Base-by-base conservation (phyloP, 129 eudicot species). In the Rutidosis leptorrhynchoides region DNA sequence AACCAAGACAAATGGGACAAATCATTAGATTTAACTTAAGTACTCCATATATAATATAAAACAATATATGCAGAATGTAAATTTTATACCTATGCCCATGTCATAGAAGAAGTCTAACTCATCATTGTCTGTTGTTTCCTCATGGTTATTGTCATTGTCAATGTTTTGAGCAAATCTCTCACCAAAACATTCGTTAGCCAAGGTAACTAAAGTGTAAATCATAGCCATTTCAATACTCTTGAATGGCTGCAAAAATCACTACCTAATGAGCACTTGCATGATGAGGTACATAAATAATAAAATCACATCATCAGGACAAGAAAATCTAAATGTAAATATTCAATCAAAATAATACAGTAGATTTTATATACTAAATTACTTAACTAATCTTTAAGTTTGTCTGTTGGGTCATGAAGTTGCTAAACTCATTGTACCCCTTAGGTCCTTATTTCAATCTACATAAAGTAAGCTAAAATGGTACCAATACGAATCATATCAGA, bases 211-310 rank as follows among this genome's bases (percentile, higher is more conserved):
- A 19, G 96, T 89, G 79, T 89, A 93, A 58, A 93, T 74, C 95
- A 93, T 93, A 64, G 99, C 89, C 96, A 93, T 86, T 71, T 96
- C 99, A 84, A 89, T 95, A 83, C 89, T 93, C 59, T 93, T 95
- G n/a, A 74, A 62, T 12, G 95, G 92, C 97, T 90, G 82, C 53
- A 67, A 8, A 63, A 33, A 64, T 25, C 17, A 24, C 70, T n/a
- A 62, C 49, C 29, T 58, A 7, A 58, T 26, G 52, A 73, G 45
- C 28, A 48, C 53, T 65, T 62, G 63, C 62, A 58, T 60, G 9
- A 76, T 20, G 58, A 32, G 49, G 54, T 37, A 5, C 33, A 42
- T 40, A 21, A n/a, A n/a, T n/a, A n/a, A n/a, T n/a, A n/a, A n/a
- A n/a, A n/a, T n/a, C 32, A 28, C 32, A 28, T 2, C 37, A 32